Base-by-base conservation (phyloP, 768 basidiomycete species). In the Termitomyces sp. region DNA sequence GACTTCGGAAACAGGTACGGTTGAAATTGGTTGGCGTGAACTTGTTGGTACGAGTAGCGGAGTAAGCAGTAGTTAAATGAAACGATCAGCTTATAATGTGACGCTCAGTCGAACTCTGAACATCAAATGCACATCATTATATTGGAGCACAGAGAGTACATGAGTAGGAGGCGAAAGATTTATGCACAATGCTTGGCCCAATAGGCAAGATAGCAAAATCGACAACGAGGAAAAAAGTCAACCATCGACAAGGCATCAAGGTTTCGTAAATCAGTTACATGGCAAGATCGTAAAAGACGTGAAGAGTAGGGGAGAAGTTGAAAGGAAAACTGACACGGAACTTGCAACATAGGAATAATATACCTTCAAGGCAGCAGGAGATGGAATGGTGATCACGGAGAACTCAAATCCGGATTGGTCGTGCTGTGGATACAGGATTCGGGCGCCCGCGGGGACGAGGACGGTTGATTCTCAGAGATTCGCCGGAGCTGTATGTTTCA, bases 1-100 rank as follows among this genome's bases (percentile, higher is more conserved):
- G 28, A 28, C 28, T 28, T 28, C 28, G 28, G 28, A 28, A 28
- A 78, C 8, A 65, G 66, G 59, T 69, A 84, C 58, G 75, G 0
- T 66, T 87, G 45, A 79, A 75, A 65, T 68, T 85, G 5, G 82
- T 85, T 19, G 85, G 80, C 12, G 80, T 74, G 14, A 85, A 80
- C 60, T 85, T 77, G 63, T 79, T 78, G 47, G 76, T 80, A 7
- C 64, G 68, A 50, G 65, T 68, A 17, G 52, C 52, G n/a, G 28
- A 28, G 64, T 49, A 26, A 17, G 48, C 21, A 35, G 34, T 28
- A 28, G 10, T 2, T 3, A 5, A 7, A 28, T 28, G 7, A 28
- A 28, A 28, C 28, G 7, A 28, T 28, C 28, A 28, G 2, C 28
- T 10, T 32, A 32, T 9, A 2, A 32, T 32, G 10, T 32, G 30